These are phyloP conservation scores for Pseudocercospora vitis DNA, from an alignment of 2,329 filamentous ascomycete species.

Conservation along the genomic window DNA sequence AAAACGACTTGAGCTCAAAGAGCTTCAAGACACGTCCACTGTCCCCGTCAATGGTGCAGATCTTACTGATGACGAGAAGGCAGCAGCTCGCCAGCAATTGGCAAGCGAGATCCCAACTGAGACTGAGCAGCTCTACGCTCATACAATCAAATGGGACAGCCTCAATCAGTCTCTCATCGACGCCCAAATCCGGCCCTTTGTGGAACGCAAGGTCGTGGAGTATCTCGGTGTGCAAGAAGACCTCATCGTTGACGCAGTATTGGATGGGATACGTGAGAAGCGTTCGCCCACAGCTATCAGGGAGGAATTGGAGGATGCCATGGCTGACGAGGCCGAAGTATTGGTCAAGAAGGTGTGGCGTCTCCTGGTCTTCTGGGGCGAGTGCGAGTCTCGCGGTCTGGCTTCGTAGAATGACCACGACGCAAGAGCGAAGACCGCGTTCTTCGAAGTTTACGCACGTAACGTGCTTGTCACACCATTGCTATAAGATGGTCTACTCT, in stretches of 20 bases:
- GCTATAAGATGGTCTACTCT: no score
- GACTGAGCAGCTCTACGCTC: slow-evolving; percentile 84
- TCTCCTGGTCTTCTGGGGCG: slow-evolving; percentile 27
- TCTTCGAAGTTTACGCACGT: no score
- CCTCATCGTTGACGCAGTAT: slow-evolving; percentile 87
- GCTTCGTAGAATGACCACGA: no score
- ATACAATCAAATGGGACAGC: slow-evolving; percentile 89
- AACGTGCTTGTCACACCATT: no score
- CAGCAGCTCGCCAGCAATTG: slow-evolving; percentile 75
- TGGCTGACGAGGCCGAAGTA: slow-evolving; percentile 92
- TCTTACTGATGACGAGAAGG: slow-evolving; percentile 83
- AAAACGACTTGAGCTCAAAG: slow-evolving; percentile 43
- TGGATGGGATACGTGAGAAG: slow-evolving; percentile 76
- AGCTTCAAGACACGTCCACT: slow-evolving; percentile 42
- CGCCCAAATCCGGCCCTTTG: slow-evolving; percentile 88
- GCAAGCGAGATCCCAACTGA: slow-evolving; percentile 88
- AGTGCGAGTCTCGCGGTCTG: slow-evolving; percentile 25
- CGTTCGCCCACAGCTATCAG: slow-evolving; percentile 69
- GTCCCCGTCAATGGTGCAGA: slow-evolving; percentile 76
- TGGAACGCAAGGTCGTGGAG: slow-evolving; percentile 97
- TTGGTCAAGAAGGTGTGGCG: slow-evolving; percentile 92
- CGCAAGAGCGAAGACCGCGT: no score
- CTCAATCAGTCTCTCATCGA: slow-evolving; percentile 77
- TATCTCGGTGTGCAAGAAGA: slow-evolving; percentile 96
- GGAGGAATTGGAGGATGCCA: slow-evolving; percentile 80